Conservation (phyloP, 345 rosid genomes). For the Gossypium australe region DNA sequence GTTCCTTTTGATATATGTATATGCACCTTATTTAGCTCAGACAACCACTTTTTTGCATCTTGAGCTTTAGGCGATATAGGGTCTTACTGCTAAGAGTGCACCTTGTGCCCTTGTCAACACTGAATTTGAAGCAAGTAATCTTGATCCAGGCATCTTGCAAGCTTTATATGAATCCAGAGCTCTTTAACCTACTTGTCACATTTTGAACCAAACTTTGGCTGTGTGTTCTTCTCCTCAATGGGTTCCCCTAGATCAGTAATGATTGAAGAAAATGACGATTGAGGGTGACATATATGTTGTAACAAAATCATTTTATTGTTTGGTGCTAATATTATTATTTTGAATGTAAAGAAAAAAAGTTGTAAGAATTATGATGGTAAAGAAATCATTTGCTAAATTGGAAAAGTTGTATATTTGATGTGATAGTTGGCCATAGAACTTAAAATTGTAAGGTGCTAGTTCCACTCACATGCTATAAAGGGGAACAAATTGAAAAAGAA, state of each 20-base stretch:
- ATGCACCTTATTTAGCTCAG: too few species aligned
- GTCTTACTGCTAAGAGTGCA: too few species aligned
- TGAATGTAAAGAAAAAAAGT: not conserved
- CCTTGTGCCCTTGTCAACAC: too few species aligned
- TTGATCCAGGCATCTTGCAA: too few species aligned
- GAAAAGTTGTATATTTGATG: not conserved
- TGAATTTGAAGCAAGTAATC: too few species aligned
- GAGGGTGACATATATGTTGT: not conserved
- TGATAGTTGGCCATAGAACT: not conserved
- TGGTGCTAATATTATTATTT: not conserved
- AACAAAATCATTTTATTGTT: not conserved
- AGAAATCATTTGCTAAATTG: not conserved
- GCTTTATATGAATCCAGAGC: too few species aligned
- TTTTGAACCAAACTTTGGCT: not conserved
- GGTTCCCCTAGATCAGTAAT: not conserved
- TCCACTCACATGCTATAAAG: not conserved
- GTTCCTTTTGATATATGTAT: too few species aligned
- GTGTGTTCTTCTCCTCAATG: not conserved
- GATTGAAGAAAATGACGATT: not conserved
- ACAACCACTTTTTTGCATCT: too few species aligned
- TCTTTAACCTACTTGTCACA: too few species aligned
- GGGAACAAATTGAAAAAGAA: not conserved
- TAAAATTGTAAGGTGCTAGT: conserved; percentile 7
- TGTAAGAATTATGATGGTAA: not conserved
- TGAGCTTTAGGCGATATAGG: too few species aligned